Evolutionary conservation across 257 asterid genomes (phyloP), one percentile per base, ranked within the genome.

Genomic region (Eustoma russellianum): DNA sequence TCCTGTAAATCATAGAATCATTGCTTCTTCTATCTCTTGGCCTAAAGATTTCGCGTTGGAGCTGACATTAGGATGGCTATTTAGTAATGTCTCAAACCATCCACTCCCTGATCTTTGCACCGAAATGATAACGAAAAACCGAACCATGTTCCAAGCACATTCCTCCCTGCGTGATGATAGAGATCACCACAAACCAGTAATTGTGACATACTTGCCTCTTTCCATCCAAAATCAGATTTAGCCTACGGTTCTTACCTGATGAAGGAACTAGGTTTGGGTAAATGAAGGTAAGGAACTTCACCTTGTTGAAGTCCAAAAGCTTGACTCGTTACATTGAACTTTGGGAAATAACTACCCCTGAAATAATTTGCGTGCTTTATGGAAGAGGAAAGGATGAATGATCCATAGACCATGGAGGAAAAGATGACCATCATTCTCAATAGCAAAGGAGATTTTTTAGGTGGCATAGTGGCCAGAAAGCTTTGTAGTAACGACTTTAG

Each of bases 101-200:
- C 95, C 95, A 55, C 97, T 88, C 33, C 95, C 95, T 0, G 97
- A 89, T 61, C 95, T 81, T 73, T 89, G 97, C 93, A 79, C 83
- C 14, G 95, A 85, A 14, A 77, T 77, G 16, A 89, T 81, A 2
- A 74, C 85, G 28, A 89, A 89, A 58, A 55, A 70, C 11, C 85
- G 59, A 14, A 89, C 94, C 0, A 95, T 93, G 59, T 79, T 89
- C 81, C 97, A 89, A 5, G 49, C 78, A 53, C 97, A 89, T 74
- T 89, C 94, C 74, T 79, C 67, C 74, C 95, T 89, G 44, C 60
- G 65, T 19, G 28, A 19, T 19, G 28, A 19, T 19, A 19, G 2
- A 19, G 2, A 19, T 7, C 6, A 73, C 57, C 24, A 38, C 40
- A 45, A 28, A n/a, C 18, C 5, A 7, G 10, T 18, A 38, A 34